phyloP scores from a whole-genome alignment of 768 basidiomycete genomes.

The Pleurotus giganteus region DNA sequence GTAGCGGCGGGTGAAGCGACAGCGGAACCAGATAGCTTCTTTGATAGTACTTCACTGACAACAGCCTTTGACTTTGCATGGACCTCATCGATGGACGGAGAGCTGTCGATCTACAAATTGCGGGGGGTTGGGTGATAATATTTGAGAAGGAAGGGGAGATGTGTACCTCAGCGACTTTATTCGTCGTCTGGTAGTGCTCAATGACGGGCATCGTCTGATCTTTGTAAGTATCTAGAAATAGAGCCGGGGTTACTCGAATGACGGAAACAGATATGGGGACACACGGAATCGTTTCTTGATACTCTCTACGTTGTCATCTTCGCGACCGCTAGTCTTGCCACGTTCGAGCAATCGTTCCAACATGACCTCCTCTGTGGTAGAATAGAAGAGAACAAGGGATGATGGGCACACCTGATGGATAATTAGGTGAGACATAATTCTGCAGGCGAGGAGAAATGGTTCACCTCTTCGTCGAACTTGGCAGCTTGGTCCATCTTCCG shows the following conservation, averaged over 20 bases:
- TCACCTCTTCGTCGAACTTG: constrained; percentile 83
- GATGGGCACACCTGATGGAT: constrained; percentile 73
- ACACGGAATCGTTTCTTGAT: constrained; percentile 96
- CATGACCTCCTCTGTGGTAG: constrained; percentile 88
- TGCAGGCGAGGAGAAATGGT: constrained; percentile 18
- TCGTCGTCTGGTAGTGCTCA: constrained; percentile 62
- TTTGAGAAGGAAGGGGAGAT: constrained; percentile 1
- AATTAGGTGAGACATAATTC: constrained; percentile 2
- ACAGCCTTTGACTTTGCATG: constrained; percentile 56
- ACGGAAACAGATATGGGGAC: constrained; percentile 22
- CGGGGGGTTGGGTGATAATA: background rate
- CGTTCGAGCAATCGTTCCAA: constrained; percentile 81
- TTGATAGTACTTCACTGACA: constrained; percentile 40
- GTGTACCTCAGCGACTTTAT: constrained; percentile 79
- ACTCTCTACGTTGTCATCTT: constrained; percentile 93
- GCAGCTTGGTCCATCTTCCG: constrained; percentile 98
- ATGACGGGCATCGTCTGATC: constrained; percentile 93
- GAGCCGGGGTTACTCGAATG: background rate
- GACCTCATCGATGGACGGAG: constrained; percentile 68
- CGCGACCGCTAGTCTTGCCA: constrained; percentile 90
- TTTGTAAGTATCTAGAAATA: constrained; percentile 69
- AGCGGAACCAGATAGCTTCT: background rate
- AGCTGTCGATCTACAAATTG: constrained; percentile 59
- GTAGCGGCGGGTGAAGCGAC: background rate
- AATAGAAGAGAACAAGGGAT: constrained; percentile 79